These are phyloP conservation scores for Marasmius sp. DNA, from an alignment of 1,284 basidiomycete species.

Conservation along the genomic window DNA sequence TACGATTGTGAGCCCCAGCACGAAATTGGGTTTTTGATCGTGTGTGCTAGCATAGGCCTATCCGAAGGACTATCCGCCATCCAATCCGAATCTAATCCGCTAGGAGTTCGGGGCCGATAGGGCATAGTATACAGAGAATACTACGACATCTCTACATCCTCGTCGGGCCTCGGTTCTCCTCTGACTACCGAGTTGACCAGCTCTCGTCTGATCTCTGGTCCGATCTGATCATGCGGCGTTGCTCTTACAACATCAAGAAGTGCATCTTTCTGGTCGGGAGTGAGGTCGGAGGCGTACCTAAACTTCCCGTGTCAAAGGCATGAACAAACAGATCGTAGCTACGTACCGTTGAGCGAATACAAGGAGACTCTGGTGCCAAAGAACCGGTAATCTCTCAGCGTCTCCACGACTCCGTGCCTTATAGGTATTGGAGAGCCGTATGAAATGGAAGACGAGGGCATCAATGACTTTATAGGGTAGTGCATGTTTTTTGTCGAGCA, in stretches of 20 bases:
- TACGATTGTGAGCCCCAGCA: no score
- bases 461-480: slow-evolving; percentile 98
- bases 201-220: slow-evolving; percentile 89
- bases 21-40: no score
- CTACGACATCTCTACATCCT: slow-evolving; percentile 62
- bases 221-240: slow-evolving; percentile 87
- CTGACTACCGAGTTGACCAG: slow-evolving; percentile 71
- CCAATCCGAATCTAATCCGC: no score
- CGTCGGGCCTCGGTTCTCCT: slow-evolving; percentile 62
- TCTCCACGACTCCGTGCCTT: slow-evolving; percentile 67
- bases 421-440: slow-evolving; percentile 90
- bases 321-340: neutral
- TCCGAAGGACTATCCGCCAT: no score
- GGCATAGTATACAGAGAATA: neutral
- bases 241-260: slow-evolving; percentile 91
- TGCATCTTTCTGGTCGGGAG: slow-evolving; percentile 96
- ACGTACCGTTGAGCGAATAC: slow-evolving; percentile 89
- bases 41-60: no score
- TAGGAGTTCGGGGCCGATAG: neutral
- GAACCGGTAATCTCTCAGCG: slow-evolving; percentile 82
- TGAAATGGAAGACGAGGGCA: slow-evolving; percentile 96
- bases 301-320: slow-evolving; percentile 2
- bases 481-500: slow-evolving; percentile 98
- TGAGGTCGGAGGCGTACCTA: slow-evolving; percentile 95
- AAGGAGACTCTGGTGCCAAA: slow-evolving; percentile 97